Percentiles rank a stretch among this genome's conserved stretches.
Conservation (phyloP, 768 basidiomycete genomes). For the Erythrobasidium yunnanense region DNA sequence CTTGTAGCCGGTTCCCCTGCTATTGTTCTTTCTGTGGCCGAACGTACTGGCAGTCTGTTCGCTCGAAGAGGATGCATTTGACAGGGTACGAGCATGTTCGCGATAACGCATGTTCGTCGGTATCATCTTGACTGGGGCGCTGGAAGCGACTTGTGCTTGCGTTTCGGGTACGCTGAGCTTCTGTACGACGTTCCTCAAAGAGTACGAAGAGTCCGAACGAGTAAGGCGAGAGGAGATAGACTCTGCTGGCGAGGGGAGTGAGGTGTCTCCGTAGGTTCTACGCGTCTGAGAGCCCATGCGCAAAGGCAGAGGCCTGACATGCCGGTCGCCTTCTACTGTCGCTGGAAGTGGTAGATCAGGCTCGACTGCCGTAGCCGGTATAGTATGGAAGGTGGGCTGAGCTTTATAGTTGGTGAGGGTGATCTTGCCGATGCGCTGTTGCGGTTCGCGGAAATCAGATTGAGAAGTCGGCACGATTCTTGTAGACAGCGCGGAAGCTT, state of each 20-base stretch:
- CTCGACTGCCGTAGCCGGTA: no score
- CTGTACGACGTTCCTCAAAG: no score
- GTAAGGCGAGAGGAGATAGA: no score
- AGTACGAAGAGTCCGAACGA: no score
- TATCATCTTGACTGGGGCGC: background rate
- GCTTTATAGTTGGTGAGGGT: no score
- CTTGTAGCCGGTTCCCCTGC: background rate
- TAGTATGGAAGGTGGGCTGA: no score
- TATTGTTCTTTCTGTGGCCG: background rate
- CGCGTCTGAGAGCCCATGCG: background rate
- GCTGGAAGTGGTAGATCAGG: background rate
- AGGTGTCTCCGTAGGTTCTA: background rate
- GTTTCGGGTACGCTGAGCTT: background rate
- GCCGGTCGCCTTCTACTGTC: background rate
- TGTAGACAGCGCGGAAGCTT: no score
- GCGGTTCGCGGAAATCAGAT: no score
- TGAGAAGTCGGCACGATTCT: no score
- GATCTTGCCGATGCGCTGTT: no score
- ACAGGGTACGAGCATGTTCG: no score
- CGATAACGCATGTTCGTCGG: background rate
- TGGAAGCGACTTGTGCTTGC: background rate
- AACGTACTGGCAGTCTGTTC: background rate
- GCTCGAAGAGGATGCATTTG: background rate
- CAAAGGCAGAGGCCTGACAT: background rate
- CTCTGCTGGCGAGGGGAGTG: no score